These are phyloP conservation scores for Persicaria maculosa DNA, from an alignment of 148 eudicot species.

Conservation along the genomic window DNA sequence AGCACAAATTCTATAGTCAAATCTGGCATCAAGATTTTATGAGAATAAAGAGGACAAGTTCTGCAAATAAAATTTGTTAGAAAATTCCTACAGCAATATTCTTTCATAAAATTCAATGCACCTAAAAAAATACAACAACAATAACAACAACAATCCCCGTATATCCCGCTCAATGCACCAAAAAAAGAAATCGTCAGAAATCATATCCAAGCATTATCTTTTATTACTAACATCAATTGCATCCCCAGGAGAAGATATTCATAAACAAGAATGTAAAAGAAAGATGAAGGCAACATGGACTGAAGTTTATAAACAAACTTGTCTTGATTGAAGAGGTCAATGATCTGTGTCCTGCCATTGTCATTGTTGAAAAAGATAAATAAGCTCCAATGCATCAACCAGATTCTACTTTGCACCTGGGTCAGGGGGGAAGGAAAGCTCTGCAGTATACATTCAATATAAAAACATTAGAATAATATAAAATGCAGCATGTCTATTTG, in stretches of 20 bases:
- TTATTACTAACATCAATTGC: neutral
- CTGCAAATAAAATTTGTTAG: too few species aligned
- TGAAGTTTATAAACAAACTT: slow-evolving; percentile 38
- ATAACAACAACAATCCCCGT: too few species aligned
- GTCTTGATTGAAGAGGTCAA: slow-evolving; percentile 95
- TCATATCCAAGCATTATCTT: neutral
- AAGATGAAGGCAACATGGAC: slow-evolving; percentile 4
- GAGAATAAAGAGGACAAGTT: neutral
- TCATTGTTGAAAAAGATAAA: slow-evolving; percentile 98
- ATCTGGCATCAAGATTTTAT: neutral
- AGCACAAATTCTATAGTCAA: slow-evolving; percentile 1
- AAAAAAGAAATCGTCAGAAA: neutral
- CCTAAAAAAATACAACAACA: too few species aligned
- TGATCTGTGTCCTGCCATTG: slow-evolving; percentile 87
- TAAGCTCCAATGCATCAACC: slow-evolving; percentile 98
- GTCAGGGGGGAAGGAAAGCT: slow-evolving; percentile 70
- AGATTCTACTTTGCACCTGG: slow-evolving; percentile 86
- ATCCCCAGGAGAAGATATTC: neutral
- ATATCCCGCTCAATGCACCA: too few species aligned
- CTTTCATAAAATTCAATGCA: too few species aligned
- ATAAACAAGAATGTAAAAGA: neutral
- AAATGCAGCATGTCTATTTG: neutral
- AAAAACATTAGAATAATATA: slow-evolving; percentile 14
- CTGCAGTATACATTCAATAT: slow-evolving; percentile 38
- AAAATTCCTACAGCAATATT: too few species aligned